Base-by-base conservation (phyloP, 1,139 yeast species). In the Debaryomyces subglobosus region DNA sequence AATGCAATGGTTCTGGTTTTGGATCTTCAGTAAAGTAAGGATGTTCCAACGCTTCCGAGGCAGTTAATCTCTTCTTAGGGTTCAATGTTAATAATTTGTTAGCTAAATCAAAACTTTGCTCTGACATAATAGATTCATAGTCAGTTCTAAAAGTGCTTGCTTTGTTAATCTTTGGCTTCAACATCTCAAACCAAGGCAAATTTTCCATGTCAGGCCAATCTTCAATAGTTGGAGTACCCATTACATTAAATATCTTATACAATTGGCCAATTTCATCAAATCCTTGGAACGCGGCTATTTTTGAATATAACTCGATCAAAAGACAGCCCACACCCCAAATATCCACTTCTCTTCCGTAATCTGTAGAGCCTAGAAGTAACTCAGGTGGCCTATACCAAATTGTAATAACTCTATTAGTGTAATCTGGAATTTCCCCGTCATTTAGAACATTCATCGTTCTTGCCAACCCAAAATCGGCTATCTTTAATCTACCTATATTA, bases 331-430 rank as follows among this genome's bases (percentile, higher is more conserved):
- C 86, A 0, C 99, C 97, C 99, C 99, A 94, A 54, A 91, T 85
- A 65, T 94, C 99, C 10, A 94, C 95, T 58, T 89, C 96, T 39
- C 92, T 73, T 0, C 95, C 95, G 67, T 94, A 94, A 51, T 85
- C 85, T 0, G 98, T 92, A 0, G 96, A 85, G 1, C 99, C 99
- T 47, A 94, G 67, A 38, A 94, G 71, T 39, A 94, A 77, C 67
- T 94, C 99, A 0, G 99, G 99, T 0, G 99, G 99, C 52, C 99
- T 78, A 66, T 94, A 94, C 99, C 99, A 94, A 39, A 94, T 74
- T 0, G 99, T 94, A 41, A 94, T 94, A 38, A 94, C 99, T 48
- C 99, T 74, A 64, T 94, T 94, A 1, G 99, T 92, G 67, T 92
- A 94, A 59, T 88, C 89, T 1, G 87, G 86, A 25, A 79, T 74